Evolutionary conservation across 1,284 basidiomycete genomes (phyloP).

Genomic region (Trichosporon sp.): DNA sequence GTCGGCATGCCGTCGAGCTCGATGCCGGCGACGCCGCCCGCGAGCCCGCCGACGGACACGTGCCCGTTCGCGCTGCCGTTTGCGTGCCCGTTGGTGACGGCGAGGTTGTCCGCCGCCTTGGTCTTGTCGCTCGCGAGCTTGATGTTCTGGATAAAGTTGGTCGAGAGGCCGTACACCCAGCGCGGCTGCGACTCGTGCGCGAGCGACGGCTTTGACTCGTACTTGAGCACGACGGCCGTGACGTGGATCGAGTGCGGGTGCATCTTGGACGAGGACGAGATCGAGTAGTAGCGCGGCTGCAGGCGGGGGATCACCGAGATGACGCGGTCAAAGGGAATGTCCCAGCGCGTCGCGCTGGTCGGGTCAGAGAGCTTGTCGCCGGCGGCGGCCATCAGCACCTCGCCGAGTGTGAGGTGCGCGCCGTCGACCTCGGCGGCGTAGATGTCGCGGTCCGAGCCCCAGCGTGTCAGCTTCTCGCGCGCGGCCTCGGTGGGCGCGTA

Average conservation of each 20-base stretch:
- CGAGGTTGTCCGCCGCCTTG: not conserved
- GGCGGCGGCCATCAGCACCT: slow-evolving; percentile 79
- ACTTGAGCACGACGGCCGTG: slow-evolving; percentile 90
- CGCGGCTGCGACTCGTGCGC: slow-evolving; percentile 51
- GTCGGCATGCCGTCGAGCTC: slow-evolving; percentile 25
- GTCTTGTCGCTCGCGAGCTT: slow-evolving; percentile 59
- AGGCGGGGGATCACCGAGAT: slow-evolving; percentile 88
- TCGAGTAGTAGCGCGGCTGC: slow-evolving; percentile 96
- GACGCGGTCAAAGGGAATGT: slow-evolving; percentile 92
- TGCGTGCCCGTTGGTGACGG: not conserved
- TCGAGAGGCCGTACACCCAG: slow-evolving; percentile 77
- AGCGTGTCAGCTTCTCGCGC: slow-evolving; percentile 65
- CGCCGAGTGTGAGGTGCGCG: slow-evolving; percentile 82
- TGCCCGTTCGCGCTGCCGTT: not conserved
- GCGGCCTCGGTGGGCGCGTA: slow-evolving; percentile 80
- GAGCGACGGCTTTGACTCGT: slow-evolving; percentile 62
- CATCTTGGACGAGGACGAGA: slow-evolving; percentile 93
- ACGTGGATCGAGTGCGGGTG: slow-evolving; percentile 83
- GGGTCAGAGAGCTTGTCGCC: slow-evolving; percentile 62
- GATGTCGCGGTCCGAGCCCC: slow-evolving; percentile 81
- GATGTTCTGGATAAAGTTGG: slow-evolving; percentile 87
- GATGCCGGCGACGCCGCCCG: slow-evolving; percentile 4
- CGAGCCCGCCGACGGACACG: slow-evolving; percentile 1
- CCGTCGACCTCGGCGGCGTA: slow-evolving; percentile 71
- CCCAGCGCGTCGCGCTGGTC: slow-evolving; percentile 71